phyloP scores from a whole-genome alignment of 768 basidiomycete genomes.

The Mycena leptocephala region DNA sequence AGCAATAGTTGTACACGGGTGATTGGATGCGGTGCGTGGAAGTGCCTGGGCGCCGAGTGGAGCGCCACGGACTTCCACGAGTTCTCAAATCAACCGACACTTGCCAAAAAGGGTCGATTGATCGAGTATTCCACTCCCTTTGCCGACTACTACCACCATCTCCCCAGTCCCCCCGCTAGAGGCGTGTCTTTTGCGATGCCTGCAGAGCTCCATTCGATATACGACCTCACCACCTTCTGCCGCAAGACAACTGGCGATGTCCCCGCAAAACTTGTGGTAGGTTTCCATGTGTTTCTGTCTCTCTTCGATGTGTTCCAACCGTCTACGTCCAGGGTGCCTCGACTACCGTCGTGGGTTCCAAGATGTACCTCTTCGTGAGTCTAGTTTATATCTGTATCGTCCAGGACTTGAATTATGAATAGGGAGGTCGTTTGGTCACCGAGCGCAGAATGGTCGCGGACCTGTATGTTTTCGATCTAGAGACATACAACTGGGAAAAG shows the following conservation, averaged over 20 bases:
- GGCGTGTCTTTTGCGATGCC: slow-evolving; percentile 18
- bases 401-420: not conserved
- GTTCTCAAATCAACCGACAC: not conserved
- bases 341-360: slow-evolving; percentile 90
- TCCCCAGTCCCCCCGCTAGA: slow-evolving; percentile 18
- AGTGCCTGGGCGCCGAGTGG: no score
- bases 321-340: slow-evolving; percentile 78
- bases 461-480: slow-evolving; percentile 91
- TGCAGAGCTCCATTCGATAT: slow-evolving; percentile 80
- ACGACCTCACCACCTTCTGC: slow-evolving; percentile 91
- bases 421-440: slow-evolving; percentile 92
- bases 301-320: not conserved
- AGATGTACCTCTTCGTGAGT: slow-evolving; percentile 91
- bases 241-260: slow-evolving; percentile 89
- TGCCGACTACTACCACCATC: not conserved
- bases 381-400: not conserved
- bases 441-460: slow-evolving; percentile 92
- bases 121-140: not conserved
- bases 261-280: slow-evolving; percentile 89
- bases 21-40: not conserved
- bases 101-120: not conserved
- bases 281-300: slow-evolving; percentile 46
- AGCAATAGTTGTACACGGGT: no score
- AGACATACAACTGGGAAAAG: slow-evolving; percentile 86
- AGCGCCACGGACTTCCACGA: no score